phyloP scores from a whole-genome alignment of 306 rosid genomes.

The Corylus heterophylla region DNA sequence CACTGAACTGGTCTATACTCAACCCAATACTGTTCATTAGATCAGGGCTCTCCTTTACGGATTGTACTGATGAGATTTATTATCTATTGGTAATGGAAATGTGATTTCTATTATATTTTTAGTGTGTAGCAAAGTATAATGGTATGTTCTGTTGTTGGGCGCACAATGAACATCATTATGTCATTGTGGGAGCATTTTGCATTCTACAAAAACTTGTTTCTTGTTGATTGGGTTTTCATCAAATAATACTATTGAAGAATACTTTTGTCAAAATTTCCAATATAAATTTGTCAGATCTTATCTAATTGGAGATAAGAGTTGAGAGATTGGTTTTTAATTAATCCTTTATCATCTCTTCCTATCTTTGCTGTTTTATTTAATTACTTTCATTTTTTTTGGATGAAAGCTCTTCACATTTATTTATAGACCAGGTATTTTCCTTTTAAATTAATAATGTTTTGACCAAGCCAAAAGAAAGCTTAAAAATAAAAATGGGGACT shows the following conservation, averaged over 20 bases:
- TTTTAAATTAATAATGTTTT: not conserved
- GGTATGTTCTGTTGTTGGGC: too few relatives aligned
- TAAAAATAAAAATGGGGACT: slow-evolving; percentile 4
- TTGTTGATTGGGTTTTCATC: too few relatives aligned
- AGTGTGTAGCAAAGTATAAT: too few relatives aligned
- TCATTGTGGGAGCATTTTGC: too few relatives aligned
- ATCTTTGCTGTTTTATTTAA: not conserved
- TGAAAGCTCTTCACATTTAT: not conserved
- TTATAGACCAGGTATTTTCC: not conserved
- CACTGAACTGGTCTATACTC: not conserved
- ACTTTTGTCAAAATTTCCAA: not conserved
- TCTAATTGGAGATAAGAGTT: not conserved
- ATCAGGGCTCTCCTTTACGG: too few relatives aligned
- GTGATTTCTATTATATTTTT: too few relatives aligned
- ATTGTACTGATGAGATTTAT: too few relatives aligned
- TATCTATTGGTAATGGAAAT: not conserved
- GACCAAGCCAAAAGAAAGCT: not conserved
- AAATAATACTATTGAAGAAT: too few relatives aligned
- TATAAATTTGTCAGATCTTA: not conserved
- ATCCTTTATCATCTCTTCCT: not conserved
- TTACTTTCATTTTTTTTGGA: not conserved
- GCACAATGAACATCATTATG: too few relatives aligned
- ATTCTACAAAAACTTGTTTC: too few relatives aligned
- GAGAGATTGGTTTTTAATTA: not conserved
- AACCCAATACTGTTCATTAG: not conserved